A percentile compares a stretch with the other conserved stretches of the same genome.
Evolutionary conservation across 495 filamentous ascomycete species (phyloP).

Genomic region (Neurospora sp.): DNA sequence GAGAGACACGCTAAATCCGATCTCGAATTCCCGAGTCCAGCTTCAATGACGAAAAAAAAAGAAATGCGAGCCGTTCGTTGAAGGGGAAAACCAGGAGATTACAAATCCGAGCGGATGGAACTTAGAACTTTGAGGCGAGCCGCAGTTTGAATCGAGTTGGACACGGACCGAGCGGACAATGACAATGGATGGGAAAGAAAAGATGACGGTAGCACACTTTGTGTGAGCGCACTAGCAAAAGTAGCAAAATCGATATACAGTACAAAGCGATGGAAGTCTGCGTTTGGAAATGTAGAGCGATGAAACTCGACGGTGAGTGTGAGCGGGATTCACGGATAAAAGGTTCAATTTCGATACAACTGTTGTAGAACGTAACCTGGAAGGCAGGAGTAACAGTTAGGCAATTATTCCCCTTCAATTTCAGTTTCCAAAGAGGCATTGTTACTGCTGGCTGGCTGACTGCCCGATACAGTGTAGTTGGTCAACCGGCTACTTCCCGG

Average conservation of each 20-base stretch:
- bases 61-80: background rate
- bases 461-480: background rate
- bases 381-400: background rate
- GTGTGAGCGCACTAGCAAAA: background rate
- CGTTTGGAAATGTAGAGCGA: background rate
- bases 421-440: background rate
- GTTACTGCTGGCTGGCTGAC: background rate
- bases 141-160: background rate
- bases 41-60: background rate
- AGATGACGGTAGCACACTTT: background rate
- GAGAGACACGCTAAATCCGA: background rate
- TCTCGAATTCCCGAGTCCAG: background rate
- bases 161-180: background rate
- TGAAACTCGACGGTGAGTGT: background rate
- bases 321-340: background rate
- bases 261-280: background rate
- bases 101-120: constrained; percentile 9
- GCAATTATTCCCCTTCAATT: background rate
- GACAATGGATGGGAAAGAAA: background rate
- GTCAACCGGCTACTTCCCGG: background rate
- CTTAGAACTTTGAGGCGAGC: constrained; percentile 6
- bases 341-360: background rate
- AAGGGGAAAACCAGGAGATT: background rate
- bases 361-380: background rate
- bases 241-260: background rate